Evolutionary conservation across 257 asterid genomes (phyloP), one percentile per base, ranked within the genome.

Genomic region (Fraxinus anomala): DNA sequence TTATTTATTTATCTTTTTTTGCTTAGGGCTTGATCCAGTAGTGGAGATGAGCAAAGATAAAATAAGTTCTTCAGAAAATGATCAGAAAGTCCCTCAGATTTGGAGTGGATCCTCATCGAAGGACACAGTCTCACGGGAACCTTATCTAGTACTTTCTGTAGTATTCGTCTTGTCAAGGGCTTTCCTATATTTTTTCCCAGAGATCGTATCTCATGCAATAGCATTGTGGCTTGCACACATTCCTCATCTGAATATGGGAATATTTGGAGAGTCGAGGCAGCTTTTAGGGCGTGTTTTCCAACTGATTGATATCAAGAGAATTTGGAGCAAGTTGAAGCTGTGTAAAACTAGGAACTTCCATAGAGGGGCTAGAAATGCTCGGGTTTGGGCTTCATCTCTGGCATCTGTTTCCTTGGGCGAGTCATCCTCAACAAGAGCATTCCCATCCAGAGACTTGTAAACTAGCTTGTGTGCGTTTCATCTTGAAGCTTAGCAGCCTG

Each of bases 321-420:
- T 88, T 12, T 91, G 94, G 94, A 86, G 80, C 76, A 88, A 87
- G 86, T 81, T 89, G 70, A 87, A 87, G 78, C 83, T 85, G 17
- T 83, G 87, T 80, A 92, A 91, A 84, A 80, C 86, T 34, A 84
- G 94, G 76, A 93, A 85, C 85, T 85, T 92, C 77, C 94, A 81
- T 42, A 79, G 68, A 69, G 90, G 96, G n/a, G 94, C 96, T 3
- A 80, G 87, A 82, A 91, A 83, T 79, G 96, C 96, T 68, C 84
- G 88, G 78, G 96, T 91, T 59, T 92, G 97, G 97, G 97, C 96
- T 11, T 92, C 92, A 1, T 93, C 98, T 16, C 77, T 92, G 80
- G 89, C 97, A 21, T 89, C 95, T 1, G 92, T 91, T 26, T 91
- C 97, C 21, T 74, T 88, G 75, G 93, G 94, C 49, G 82, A 89